Conservation (phyloP, 192 early-diverging fungal genomes). For the Allomyces macrogynus region DNA sequence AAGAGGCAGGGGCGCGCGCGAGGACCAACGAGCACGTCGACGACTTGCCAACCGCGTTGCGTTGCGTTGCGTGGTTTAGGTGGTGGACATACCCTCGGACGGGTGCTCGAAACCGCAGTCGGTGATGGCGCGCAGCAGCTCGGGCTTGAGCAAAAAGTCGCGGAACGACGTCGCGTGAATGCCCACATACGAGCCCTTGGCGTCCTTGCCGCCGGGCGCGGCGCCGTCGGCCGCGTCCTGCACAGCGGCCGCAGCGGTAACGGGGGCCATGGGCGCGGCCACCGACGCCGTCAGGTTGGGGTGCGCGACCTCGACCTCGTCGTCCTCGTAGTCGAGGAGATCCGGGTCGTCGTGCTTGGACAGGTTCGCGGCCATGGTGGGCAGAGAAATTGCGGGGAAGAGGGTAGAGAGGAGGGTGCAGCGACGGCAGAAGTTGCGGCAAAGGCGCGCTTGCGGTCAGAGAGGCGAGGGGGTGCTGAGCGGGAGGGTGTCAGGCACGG, state of each 20-base stretch:
- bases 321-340: conserved; percentile 93
- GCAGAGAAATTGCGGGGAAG: not conserved
- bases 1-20: too few species aligned
- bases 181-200: conserved; percentile 95
- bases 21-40: too few species aligned
- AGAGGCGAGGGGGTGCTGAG: too few species aligned
- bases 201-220: conserved; percentile 37
- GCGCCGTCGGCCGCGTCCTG: conserved; percentile 14
- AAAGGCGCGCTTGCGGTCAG: too few species aligned
- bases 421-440: too few species aligned
- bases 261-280: conserved; percentile 26
- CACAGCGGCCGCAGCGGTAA: conserved; percentile 15
- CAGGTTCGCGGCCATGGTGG: not conserved
- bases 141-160: conserved; percentile 93
- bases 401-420: not conserved
- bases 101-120: conserved; percentile 99
- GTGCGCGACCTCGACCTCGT: conserved; percentile 27
- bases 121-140: conserved; percentile 78
- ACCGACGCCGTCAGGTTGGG: conserved; percentile 24
- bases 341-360: conserved; percentile 42
- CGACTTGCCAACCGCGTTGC: too few species aligned
- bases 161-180: conserved; percentile 97
- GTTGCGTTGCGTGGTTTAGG: too few species aligned
- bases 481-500: too few species aligned
- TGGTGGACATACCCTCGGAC: conserved; percentile 47